A percentile compares a stretch with the other conserved stretches of the same genome.
Conservation (phyloP, 768 basidiomycete genomes). For the Boletus pseudopeckii region DNA sequence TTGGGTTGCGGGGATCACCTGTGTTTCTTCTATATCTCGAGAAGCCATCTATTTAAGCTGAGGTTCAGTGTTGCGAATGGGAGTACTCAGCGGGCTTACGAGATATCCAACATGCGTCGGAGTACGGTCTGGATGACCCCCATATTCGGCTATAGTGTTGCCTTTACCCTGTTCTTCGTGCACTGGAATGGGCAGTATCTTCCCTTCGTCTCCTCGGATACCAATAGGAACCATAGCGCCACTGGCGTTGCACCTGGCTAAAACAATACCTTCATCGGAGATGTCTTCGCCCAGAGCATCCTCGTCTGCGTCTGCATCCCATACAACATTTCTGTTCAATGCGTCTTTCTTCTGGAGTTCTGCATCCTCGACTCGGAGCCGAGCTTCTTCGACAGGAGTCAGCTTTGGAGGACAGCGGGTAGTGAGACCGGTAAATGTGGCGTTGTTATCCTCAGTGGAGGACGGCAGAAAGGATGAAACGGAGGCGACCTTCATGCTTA, state of each 20-base stretch:
- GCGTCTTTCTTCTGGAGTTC: constrained; percentile 65
- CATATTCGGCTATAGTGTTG: constrained; percentile 35
- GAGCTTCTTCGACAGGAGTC: constrained; percentile 58
- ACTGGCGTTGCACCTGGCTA: constrained; percentile 20
- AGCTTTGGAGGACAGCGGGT: constrained; percentile 35
- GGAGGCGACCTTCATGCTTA: constrained; percentile 69
- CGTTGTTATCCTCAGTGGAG: constrained; percentile 53
- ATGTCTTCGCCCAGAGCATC: constrained; percentile 60
- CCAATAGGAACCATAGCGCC: constrained; percentile 47
- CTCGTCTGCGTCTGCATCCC: constrained; percentile 55
- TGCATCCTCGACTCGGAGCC: constrained; percentile 48
- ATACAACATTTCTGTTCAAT: constrained; percentile 56
- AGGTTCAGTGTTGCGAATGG: background rate
- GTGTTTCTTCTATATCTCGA: constrained; percentile 48
- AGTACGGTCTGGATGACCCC: constrained; percentile 47
- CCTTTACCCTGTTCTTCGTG: constrained; percentile 15
- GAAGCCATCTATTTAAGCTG: constrained; percentile 15
- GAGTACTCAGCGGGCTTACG: constrained; percentile 34
- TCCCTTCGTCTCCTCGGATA: constrained; percentile 52
- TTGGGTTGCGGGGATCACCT: constrained; percentile 39
- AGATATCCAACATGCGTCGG: constrained; percentile 56
- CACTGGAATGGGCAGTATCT: constrained; percentile 44
- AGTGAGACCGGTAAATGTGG: constrained; percentile 50
- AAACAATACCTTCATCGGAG: constrained; percentile 26
- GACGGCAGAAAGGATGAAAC: constrained; percentile 73